A percentile compares a stretch with the other conserved stretches of the same genome.
Conservation (phyloP, 1,284 basidiomycete genomes). For the Ganoderma resinaceum region DNA sequence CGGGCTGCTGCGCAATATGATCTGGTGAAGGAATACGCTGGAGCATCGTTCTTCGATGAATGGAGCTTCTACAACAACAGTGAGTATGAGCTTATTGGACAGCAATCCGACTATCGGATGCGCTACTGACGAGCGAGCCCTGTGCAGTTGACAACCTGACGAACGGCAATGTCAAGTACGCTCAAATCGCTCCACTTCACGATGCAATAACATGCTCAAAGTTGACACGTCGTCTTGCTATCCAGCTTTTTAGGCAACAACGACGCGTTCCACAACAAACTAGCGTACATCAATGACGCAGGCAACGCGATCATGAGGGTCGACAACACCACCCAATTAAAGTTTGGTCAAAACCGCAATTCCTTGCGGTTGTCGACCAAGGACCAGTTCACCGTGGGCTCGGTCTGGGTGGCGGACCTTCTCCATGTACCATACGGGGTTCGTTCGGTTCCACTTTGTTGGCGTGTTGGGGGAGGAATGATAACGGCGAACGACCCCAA, state of each 20-base stretch:
- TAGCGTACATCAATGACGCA: conserved; percentile 68
- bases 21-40: conserved; percentile 45
- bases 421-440: conserved; percentile 73
- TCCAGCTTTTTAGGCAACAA: conserved; percentile 61
- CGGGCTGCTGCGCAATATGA: conserved; percentile 36
- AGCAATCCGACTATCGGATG: neutral
- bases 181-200: neutral
- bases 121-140: conserved; percentile 8
- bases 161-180: conserved; percentile 70
- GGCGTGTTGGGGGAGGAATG: neutral
- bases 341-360: conserved; percentile 71
- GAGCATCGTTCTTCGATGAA: conserved; percentile 47
- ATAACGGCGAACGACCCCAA: neutral
- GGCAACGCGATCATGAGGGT: conserved; percentile 76
- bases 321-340: conserved; percentile 67
- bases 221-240: conserved; percentile 1
- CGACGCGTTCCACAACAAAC: conserved; percentile 54
- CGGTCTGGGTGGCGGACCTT: conserved; percentile 71
- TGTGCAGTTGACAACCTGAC: conserved; percentile 70
- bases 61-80: conserved; percentile 48
- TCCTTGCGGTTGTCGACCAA: conserved; percentile 70
- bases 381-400: conserved; percentile 66
- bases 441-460: conserved; percentile 26
- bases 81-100: conserved; percentile 29
- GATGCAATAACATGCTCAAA: conserved; percentile 6